These are phyloP conservation scores for Colletotrichum karsti DNA, from an alignment of 2,329 filamentous ascomycete genomes.

Conservation along the genomic window DNA sequence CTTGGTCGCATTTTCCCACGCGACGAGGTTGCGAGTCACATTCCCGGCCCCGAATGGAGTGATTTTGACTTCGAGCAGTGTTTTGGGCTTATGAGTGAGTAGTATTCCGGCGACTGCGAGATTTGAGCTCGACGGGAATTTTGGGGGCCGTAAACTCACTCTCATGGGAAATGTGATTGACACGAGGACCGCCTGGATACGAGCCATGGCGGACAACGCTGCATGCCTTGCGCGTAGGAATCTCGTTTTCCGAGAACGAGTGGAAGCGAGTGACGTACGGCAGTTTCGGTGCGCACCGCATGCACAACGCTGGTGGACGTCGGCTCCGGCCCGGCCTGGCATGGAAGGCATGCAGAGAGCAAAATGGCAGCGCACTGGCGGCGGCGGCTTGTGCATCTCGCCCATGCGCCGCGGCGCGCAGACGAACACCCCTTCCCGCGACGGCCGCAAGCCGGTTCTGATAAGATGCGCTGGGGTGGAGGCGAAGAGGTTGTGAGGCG, in stretches of 20 bases:
- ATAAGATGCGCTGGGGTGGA: neutral
- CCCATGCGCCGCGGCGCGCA: conserved; percentile 1
- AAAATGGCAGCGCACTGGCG: conserved; percentile 2
- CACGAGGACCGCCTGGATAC: too few relatives aligned
- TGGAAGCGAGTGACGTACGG: neutral
- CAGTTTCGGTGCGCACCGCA: conserved; percentile 18
- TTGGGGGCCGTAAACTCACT: neutral
- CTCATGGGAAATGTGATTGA: neutral
- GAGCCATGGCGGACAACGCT: neutral
- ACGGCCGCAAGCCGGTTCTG: neutral
- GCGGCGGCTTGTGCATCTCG: conserved; percentile 3
- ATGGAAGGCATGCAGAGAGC: neutral
- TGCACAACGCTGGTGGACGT: conserved; percentile 11
- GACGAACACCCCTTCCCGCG: conserved; percentile 3
- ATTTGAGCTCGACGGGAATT: neutral
- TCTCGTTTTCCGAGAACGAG: conserved; percentile 7
- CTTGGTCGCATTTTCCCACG: neutral
- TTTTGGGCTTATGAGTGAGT: neutral
- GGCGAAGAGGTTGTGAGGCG: neutral
- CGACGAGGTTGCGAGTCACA: conserved; percentile 15
- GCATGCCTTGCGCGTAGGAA: neutral
- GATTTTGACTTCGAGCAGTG: conserved; percentile 9
- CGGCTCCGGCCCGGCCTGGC: conserved; percentile 8
- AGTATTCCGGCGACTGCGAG: neutral
- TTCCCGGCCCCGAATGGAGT: conserved; percentile 15